Percentiles rank a stretch among this genome's conserved stretches.
These are phyloP conservation scores for Aethionema arabicum DNA, from an alignment of 345 rosid species.

Conservation along the genomic window DNA sequence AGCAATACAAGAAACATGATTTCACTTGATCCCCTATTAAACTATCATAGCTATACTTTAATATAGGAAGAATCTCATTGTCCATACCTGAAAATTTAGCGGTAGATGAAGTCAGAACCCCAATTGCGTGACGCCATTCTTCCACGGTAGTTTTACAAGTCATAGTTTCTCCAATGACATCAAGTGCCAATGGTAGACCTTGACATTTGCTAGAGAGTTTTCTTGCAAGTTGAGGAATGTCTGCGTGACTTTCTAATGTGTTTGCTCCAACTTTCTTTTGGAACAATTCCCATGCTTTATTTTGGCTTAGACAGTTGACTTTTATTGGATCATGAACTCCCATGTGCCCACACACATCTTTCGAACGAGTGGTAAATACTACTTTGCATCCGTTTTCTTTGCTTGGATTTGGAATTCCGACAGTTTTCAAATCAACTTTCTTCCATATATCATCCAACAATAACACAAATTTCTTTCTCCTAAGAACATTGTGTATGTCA, in stretches of 20 bases:
- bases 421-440: not conserved
- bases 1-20: slow-evolving; percentile 1
- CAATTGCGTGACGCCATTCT: slow-evolving; percentile 37
- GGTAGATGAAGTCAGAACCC: slow-evolving; percentile 27
- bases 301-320: slow-evolving; percentile 2
- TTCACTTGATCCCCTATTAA: not conserved
- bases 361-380: slow-evolving; percentile 13
- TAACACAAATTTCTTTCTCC: slow-evolving; percentile 2
- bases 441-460: slow-evolving; percentile 24
- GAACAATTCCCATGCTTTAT: slow-evolving; percentile 21
- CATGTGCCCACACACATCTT: slow-evolving; percentile 6
- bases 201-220: not conserved
- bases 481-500: not conserved
- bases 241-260: slow-evolving; percentile 2
- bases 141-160: slow-evolving; percentile 13
- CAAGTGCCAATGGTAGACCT: too few species aligned
- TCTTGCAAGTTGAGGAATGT: slow-evolving; percentile 24
- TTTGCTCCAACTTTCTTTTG: not conserved
- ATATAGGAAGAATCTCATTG: slow-evolving; percentile 12
- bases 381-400: not conserved
- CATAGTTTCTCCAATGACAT: slow-evolving; percentile 22
- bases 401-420: slow-evolving; percentile 11
- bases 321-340: not conserved
- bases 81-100: slow-evolving; percentile 23
- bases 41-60: slow-evolving; percentile 28